phyloP scores from a whole-genome alignment of 345 rosid species.

The Limnanthes douglasii region DNA sequence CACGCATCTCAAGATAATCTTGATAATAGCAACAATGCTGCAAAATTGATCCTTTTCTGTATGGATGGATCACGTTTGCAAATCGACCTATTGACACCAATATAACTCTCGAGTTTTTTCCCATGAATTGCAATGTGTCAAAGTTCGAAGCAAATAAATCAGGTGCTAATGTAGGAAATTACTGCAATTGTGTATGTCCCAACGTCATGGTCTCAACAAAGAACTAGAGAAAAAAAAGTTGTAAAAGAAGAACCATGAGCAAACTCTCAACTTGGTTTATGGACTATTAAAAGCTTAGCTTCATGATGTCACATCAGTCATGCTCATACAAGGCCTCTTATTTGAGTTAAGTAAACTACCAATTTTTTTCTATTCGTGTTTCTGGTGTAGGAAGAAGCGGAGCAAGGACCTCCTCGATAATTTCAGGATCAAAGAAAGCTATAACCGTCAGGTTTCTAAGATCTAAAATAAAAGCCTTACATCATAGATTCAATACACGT shows the following conservation, averaged over 20 bases:
- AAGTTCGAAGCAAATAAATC: constrained; percentile 16
- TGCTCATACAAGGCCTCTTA: no score
- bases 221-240: no score
- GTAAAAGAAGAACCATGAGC: constrained; percentile 1
- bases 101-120: no score
- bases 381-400: no score
- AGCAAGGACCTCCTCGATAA: no score
- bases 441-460: constrained; percentile 5
- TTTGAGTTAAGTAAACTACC: no score
- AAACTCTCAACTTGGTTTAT: background rate
- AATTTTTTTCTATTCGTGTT: no score
- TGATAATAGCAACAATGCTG: background rate
- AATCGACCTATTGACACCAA: no score
- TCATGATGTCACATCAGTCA: background rate
- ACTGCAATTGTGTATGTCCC: constrained; percentile 9
- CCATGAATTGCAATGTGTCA: no score
- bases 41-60: background rate
- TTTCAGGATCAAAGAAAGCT: no score
- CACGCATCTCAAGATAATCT: background rate
- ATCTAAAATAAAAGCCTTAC: constrained; percentile 12
- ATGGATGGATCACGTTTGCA: no score
- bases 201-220: constrained; percentile 11
- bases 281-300: background rate
- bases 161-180: constrained; percentile 3
- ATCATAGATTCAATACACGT: no score